Conservation (phyloP, 805 yeast genomes). For the Kodamaea neixiangensis region DNA sequence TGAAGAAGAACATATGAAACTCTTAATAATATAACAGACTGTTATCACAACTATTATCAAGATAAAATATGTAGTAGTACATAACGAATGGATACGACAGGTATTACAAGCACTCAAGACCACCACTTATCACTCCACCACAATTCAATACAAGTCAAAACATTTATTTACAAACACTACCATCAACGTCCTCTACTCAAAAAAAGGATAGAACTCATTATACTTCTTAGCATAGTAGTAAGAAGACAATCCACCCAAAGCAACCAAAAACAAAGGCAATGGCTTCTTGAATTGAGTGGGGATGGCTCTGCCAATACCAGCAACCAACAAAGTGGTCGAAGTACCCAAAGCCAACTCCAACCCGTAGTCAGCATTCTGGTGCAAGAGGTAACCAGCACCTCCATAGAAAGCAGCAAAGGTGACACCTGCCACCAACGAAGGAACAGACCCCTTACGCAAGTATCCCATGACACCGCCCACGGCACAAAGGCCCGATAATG, state of each 20-base stretch:
- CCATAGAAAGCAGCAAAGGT: slow-evolving; percentile 61
- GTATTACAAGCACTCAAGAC: neutral
- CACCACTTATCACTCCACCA: neutral
- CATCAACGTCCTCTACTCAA: neutral
- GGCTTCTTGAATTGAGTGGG: slow-evolving; percentile 66
- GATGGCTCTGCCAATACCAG: slow-evolving; percentile 72
- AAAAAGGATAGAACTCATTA: slow-evolving; percentile 59
- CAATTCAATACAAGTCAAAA: neutral
- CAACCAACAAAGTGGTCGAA: slow-evolving; percentile 62
- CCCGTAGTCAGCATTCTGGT: slow-evolving; percentile 75
- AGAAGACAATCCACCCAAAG: slow-evolving; percentile 63
- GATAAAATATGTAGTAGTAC: neutral
- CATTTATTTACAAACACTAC: neutral
- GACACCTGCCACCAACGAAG: slow-evolving; percentile 79
- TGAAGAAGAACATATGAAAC: no score
- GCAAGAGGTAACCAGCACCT: slow-evolving; percentile 72
- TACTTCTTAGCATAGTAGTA: slow-evolving; percentile 75
- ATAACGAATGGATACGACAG: neutral
- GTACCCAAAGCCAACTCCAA: slow-evolving; percentile 77
- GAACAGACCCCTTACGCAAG: slow-evolving; percentile 66
- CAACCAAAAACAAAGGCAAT: slow-evolving; percentile 66
- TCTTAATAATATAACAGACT: no score
- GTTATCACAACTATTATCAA: no score
- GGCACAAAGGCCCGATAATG: slow-evolving; percentile 67
- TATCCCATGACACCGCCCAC: slow-evolving; percentile 74